Percentiles rank a stretch among this genome's conserved stretches.
These are phyloP conservation scores for Solanum rostratum DNA, from an alignment of 257 asterid genomes.

Conservation along the genomic window DNA sequence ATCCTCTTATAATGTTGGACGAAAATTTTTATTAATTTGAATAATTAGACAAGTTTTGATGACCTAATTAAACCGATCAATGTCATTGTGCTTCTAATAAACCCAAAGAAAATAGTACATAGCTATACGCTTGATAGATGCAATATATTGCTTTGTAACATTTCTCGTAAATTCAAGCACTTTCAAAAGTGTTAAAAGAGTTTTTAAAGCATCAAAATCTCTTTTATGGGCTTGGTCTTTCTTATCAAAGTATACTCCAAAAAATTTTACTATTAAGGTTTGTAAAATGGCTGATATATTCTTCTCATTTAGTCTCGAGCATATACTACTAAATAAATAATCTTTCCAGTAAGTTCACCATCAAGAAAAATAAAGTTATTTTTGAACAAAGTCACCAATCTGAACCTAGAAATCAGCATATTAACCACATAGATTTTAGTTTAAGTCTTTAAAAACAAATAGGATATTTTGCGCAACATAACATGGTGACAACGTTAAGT, in stretches of 20 bases:
- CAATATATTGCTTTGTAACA: not conserved
- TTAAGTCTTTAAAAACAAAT: not conserved
- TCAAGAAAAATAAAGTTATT: not conserved
- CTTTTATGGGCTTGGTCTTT: not conserved
- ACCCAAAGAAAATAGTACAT: not conserved
- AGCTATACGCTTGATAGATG: not conserved
- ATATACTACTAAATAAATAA: not conserved
- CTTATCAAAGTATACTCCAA: not conserved
- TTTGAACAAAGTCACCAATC: not conserved
- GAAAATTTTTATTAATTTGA: not conserved
- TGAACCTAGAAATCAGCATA: not conserved
- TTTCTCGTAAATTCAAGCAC: not conserved
- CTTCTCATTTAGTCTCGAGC: not conserved
- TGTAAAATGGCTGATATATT: not conserved
- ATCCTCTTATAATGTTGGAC: not conserved
- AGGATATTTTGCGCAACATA: not conserved
- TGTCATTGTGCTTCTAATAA: not conserved
- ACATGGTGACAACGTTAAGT: not conserved
- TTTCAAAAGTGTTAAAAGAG: not conserved
- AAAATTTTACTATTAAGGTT: not conserved
- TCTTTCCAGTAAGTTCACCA: not conserved
- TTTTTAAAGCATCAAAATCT: not conserved
- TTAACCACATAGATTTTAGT: not conserved
- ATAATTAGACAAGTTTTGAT: not conserved
- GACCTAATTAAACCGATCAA: not conserved